phyloP scores from a whole-genome alignment of 1,284 basidiomycete species.

The Marasmius tenuissimus region DNA sequence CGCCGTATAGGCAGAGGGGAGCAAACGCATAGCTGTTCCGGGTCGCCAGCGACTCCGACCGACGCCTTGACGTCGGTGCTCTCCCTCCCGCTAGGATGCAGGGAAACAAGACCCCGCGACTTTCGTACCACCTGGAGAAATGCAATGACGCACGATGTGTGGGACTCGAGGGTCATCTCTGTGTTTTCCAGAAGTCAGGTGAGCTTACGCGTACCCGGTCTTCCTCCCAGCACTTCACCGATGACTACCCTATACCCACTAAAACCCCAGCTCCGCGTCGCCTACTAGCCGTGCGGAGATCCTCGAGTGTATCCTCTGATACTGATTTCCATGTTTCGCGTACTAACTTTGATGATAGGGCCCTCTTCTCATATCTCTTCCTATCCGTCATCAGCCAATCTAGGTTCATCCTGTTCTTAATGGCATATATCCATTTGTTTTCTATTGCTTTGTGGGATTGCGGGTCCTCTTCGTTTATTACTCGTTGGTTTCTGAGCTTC shows the following conservation, averaged over 20 bases:
- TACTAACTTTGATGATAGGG: not conserved
- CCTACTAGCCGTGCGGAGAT: not conserved
- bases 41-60: no score
- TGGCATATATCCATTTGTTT: slow-evolving; percentile 6
- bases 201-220: not conserved
- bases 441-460: not conserved
- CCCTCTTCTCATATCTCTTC: slow-evolving; percentile 4
- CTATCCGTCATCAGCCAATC: slow-evolving; percentile 10
- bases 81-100: not conserved
- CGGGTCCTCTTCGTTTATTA: not conserved
- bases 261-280: not conserved
- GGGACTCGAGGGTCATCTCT: not conserved
- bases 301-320: not conserved
- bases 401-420: slow-evolving; percentile 11
- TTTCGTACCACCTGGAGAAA: not conserved
- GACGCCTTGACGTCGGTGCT: no score
- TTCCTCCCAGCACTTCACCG: not conserved
- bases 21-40: no score
- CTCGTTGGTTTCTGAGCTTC: not conserved
- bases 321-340: not conserved
- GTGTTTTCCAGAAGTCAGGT: not conserved
- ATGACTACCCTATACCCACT: not conserved
- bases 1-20: no score
- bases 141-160: not conserved
- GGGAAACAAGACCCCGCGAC: not conserved